Evolutionary conservation across 768 basidiomycete species (phyloP).

Genomic region (Rhodosporidiobolus odoratus): DNA sequence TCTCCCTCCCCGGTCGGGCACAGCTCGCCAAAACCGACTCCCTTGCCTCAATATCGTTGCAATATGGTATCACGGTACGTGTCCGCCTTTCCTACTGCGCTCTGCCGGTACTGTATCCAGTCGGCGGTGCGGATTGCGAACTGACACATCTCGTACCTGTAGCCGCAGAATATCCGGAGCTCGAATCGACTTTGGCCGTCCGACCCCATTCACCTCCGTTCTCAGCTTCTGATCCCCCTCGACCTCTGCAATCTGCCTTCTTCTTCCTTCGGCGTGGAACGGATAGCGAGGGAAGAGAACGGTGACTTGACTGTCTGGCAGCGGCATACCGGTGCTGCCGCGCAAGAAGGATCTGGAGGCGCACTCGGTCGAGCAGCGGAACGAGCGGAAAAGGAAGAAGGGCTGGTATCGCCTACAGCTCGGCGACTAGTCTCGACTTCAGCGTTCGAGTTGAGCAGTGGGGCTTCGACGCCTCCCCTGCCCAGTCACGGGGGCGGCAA

Average conservation of each 20-base stretch:
- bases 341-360: not conserved
- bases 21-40: slow-evolving; percentile 70
- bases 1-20: slow-evolving; percentile 1
- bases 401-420: slow-evolving; percentile 8
- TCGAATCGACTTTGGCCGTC: slow-evolving; percentile 91
- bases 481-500: not conserved
- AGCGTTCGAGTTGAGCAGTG: not conserved
- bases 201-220: slow-evolving; percentile 83
- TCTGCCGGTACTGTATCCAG: not conserved
- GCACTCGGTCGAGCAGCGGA: not conserved
- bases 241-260: slow-evolving; percentile 42
- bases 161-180: slow-evolving; percentile 66
- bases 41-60: slow-evolving; percentile 76
- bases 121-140: no score
- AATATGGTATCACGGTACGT: slow-evolving; percentile 72
- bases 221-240: slow-evolving; percentile 69
- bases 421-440: not conserved
- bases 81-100: not conserved
- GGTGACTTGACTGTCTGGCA: slow-evolving; percentile 29
- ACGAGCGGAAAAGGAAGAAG: not conserved
- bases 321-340: not conserved
- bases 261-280: slow-evolving; percentile 25
- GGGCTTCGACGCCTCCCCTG: not conserved
- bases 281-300: slow-evolving; percentile 26
- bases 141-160: not conserved